phyloP scores from a whole-genome alignment of 148 eudicot species.

The Nyssa sinensis region DNA sequence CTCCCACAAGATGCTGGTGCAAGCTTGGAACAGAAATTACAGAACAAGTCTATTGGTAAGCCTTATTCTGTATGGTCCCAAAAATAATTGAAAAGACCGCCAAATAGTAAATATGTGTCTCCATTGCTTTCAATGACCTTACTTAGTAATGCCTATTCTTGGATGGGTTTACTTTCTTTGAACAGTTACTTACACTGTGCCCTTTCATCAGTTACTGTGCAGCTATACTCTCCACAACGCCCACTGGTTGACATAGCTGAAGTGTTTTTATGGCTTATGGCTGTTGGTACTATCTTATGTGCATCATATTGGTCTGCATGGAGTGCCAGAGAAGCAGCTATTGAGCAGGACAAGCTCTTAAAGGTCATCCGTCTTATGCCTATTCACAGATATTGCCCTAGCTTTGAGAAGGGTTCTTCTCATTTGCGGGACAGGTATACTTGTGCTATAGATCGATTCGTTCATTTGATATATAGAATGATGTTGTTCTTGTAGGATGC shows the following conservation, averaged over 20 bases:
- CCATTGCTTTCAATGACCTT: background rate
- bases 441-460: background rate
- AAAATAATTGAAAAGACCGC: background rate
- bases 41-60: slow-evolving; percentile 64
- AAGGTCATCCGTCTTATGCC: slow-evolving; percentile 52
- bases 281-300: slow-evolving; percentile 86
- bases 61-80: slow-evolving; percentile 12
- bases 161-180: slow-evolving; percentile 16
- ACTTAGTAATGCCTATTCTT: slow-evolving; percentile 1
- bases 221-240: slow-evolving; percentile 90
- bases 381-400: background rate
- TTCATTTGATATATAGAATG: background rate
- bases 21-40: slow-evolving; percentile 47
- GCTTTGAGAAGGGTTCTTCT: background rate
- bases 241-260: slow-evolving; percentile 93
- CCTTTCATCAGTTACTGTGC: slow-evolving; percentile 82
- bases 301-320: slow-evolving; percentile 99
- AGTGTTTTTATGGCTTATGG: slow-evolving; percentile 98
- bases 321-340: slow-evolving; percentile 86
- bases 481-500: slow-evolving; percentile 58
- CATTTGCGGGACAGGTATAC: background rate
- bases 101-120: background rate
- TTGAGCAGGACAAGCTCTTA: slow-evolving; percentile 78
- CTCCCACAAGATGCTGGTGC: slow-evolving; percentile 82
- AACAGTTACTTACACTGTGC: slow-evolving; percentile 37